Evolutionary conservation across 2,329 filamentous ascomycete species (phyloP).

Genomic region (Stenocarpella maydis): DNA sequence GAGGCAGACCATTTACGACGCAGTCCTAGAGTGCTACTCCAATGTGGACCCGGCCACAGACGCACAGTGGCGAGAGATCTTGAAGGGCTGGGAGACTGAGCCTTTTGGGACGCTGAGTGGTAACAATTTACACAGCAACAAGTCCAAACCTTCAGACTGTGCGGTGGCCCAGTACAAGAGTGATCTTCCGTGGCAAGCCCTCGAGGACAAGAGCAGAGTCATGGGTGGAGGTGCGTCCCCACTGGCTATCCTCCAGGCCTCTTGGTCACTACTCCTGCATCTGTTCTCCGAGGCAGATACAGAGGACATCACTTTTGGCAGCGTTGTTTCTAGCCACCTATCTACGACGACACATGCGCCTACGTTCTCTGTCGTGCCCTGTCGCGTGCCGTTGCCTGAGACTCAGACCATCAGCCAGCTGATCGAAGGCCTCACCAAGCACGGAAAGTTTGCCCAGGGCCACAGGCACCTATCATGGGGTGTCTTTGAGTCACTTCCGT

Average conservation of each 20-base stretch:
- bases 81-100: constrained; percentile 39
- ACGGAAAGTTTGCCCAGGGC: constrained; percentile 32
- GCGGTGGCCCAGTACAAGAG: constrained; percentile 33
- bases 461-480: constrained; percentile 41
- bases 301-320: constrained; percentile 46
- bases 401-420: constrained; percentile 33
- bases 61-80: constrained; percentile 26
- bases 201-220: constrained; percentile 36
- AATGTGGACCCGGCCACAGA: constrained; percentile 34
- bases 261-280: constrained; percentile 46
- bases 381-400: constrained; percentile 41
- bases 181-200: constrained; percentile 29
- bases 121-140: constrained; percentile 33
- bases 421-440: constrained; percentile 36
- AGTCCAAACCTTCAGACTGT: constrained; percentile 17
- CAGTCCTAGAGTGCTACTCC: constrained; percentile 35
- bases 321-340: constrained; percentile 44
- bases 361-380: constrained; percentile 46
- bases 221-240: constrained; percentile 42
- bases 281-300: constrained; percentile 45
- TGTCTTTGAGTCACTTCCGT: constrained; percentile 43
- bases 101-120: constrained; percentile 38
- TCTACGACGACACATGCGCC: constrained; percentile 43
- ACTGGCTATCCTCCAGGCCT: constrained; percentile 46
- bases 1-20: constrained; percentile 34